phyloP scores from a whole-genome alignment of 352 stramenopile genomes.

The Phytophthora chlamydospora region DNA sequence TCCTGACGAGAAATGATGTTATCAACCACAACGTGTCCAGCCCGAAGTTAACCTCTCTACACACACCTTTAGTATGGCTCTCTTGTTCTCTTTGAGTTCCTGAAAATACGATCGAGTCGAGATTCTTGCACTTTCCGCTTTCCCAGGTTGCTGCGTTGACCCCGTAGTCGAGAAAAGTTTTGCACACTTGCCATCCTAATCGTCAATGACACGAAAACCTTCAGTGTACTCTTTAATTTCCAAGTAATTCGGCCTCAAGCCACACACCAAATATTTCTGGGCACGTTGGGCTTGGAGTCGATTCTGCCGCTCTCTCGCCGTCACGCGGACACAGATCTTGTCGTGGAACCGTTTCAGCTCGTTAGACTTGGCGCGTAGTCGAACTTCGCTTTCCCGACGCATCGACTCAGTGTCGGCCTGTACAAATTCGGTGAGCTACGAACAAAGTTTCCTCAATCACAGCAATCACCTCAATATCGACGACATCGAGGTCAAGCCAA shows the following conservation, averaged over 20 bases:
- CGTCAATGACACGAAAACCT: background rate
- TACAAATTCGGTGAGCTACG: conserved; percentile 1
- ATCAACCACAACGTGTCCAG: background rate
- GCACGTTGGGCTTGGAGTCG: conserved; percentile 30
- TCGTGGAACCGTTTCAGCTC: conserved; percentile 64
- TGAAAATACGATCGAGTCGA: conserved; percentile 23
- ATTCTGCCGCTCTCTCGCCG: conserved; percentile 47
- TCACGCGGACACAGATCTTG: conserved; percentile 65
- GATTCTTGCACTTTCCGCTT: background rate
- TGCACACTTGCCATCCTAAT: conserved; percentile 47
- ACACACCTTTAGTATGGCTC: conserved; percentile 26
- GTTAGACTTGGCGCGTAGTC: conserved; percentile 41
- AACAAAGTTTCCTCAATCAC: background rate
- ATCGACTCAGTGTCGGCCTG: conserved; percentile 46
- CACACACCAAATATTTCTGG: conserved; percentile 33
- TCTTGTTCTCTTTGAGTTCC: conserved; percentile 25
- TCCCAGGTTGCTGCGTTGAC: conserved; percentile 1
- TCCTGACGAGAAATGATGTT: conserved; percentile 11
- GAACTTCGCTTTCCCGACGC: conserved; percentile 39
- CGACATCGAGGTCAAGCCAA: conserved; percentile 14
- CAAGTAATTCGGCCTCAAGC: background rate
- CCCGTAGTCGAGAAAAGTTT: conserved; percentile 38
- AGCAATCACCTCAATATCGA: conserved; percentile 26
- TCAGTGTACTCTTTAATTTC: background rate
- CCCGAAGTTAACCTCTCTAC: background rate